Evolutionary conservation across 768 basidiomycete species (phyloP).

Genomic region (Termitomyces sp.): DNA sequence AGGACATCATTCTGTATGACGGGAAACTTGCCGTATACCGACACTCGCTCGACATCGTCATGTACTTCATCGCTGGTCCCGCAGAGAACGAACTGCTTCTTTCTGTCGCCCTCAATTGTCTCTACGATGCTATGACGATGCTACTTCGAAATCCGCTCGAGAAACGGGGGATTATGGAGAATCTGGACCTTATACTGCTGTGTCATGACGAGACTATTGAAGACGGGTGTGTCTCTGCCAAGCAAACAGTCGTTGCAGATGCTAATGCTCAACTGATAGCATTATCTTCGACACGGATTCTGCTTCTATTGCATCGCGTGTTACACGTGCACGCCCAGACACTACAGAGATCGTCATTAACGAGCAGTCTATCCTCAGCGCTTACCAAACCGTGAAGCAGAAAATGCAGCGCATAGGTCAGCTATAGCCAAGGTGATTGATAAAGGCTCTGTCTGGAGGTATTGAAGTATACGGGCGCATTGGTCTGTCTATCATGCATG

Average conservation of each 20-base stretch:
- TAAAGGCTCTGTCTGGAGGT: too few relatives aligned
- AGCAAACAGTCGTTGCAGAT: not conserved
- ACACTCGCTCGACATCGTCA: too few relatives aligned
- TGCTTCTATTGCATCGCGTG: conserved; percentile 89
- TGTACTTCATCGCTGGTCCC: too few relatives aligned
- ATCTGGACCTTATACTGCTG: conserved; percentile 82
- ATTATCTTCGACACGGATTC: too few relatives aligned
- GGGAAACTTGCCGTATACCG: conserved; percentile 92
- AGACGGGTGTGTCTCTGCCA: too few relatives aligned
- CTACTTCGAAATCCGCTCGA: conserved; percentile 88
- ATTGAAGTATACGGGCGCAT: not conserved
- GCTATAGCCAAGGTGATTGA: conserved; percentile 29
- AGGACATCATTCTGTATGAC: conserved; percentile 91
- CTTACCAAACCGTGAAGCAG: conserved; percentile 89
- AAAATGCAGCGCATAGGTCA: conserved; percentile 80
- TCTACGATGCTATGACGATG: conserved; percentile 84
- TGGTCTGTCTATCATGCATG: not conserved
- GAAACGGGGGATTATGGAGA: conserved; percentile 92
- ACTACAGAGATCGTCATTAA: conserved; percentile 97
- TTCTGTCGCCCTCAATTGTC: conserved; percentile 73
- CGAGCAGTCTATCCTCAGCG: conserved; percentile 92
- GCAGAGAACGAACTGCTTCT: conserved; percentile 98
- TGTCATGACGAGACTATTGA: conserved; percentile 97
- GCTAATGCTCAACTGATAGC: not conserved
- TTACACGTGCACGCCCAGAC: conserved; percentile 88